Evolutionary conservation across 768 basidiomycete species (phyloP).

Genomic region (Infundibulicybe gibba): DNA sequence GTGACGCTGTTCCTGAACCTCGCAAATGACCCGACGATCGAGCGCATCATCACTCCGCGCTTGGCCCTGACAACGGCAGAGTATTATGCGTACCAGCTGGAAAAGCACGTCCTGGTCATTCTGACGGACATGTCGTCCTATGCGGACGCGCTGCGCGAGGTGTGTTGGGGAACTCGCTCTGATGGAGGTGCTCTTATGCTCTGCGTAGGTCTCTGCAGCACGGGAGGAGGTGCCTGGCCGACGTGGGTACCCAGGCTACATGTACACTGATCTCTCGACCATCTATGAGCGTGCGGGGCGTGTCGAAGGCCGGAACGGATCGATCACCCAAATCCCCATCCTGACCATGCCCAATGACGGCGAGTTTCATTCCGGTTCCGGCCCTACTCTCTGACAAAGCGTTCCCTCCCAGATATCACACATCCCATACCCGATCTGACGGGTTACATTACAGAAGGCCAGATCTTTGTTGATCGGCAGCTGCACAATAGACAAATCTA

Average conservation of each 20-base stretch:
- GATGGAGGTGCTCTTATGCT: constrained; percentile 13
- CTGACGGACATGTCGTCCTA: constrained; percentile 99
- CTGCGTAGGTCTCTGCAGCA: constrained; percentile 84
- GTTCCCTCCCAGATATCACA: constrained; percentile 79
- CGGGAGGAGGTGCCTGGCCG: constrained; percentile 99
- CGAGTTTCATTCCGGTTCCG: constrained; percentile 29
- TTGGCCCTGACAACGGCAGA: constrained; percentile 97
- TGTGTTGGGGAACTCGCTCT: constrained; percentile 28
- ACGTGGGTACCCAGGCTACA: constrained; percentile 96
- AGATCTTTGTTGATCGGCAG: constrained; percentile 98
- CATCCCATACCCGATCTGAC: constrained; percentile 99
- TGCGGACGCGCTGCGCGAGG: constrained; percentile 94
- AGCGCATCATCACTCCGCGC: constrained; percentile 99
- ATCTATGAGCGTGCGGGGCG: constrained; percentile 99
- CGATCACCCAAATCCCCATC: constrained; percentile 99
- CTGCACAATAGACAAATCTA: constrained; percentile 97
- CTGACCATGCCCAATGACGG: constrained; percentile 99
- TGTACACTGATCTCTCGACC: constrained; percentile 99
- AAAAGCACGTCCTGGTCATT: constrained; percentile 99
- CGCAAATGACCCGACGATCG: constrained; percentile 99
- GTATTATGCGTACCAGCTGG: constrained; percentile 98
- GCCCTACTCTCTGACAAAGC: constrained; percentile 9
- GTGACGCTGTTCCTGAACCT: constrained; percentile 98
- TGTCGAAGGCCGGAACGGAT: constrained; percentile 95
- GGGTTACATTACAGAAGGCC: constrained; percentile 99